Conservation (phyloP, 2,329 filamentous ascomycete genomes). For the Sclerotinia subarctica region DNA sequence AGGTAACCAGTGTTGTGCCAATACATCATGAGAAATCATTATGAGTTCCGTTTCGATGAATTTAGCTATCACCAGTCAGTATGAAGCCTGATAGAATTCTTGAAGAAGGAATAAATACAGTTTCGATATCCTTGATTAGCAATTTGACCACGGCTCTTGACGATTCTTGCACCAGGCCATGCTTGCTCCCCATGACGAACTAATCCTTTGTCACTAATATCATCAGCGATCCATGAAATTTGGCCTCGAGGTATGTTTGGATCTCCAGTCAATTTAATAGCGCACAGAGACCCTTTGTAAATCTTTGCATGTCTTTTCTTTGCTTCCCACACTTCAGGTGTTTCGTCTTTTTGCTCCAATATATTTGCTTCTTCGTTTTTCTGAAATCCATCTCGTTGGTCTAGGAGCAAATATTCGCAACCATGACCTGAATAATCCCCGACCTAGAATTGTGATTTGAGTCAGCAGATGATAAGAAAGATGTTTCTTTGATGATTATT, state of each 20-base stretch:
- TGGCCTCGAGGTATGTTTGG: constrained; percentile 85
- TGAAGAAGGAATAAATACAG: constrained; percentile 53
- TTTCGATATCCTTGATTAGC: constrained; percentile 67
- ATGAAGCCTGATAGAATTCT: neutral
- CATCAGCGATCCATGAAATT: constrained; percentile 74
- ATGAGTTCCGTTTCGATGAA: constrained; percentile 76
- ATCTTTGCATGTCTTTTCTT: constrained; percentile 48
- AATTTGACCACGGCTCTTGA: constrained; percentile 73
- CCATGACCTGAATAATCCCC: constrained; percentile 84
- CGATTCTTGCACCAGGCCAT: constrained; percentile 72
- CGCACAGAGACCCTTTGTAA: constrained; percentile 69
- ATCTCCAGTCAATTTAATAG: constrained; percentile 89
- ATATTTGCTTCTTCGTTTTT: constrained; percentile 43
- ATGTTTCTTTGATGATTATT: neutral
- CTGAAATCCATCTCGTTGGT: constrained; percentile 63
- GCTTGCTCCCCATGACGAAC: constrained; percentile 63
- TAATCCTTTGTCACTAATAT: constrained; percentile 66
- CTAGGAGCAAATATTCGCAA: constrained; percentile 79
- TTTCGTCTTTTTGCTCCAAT: constrained; percentile 43
- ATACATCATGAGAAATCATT: constrained; percentile 68
- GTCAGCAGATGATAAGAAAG: neutral
- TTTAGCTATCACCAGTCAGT: constrained; percentile 52
- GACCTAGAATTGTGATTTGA: constrained; percentile 39
- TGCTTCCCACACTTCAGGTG: constrained; percentile 45
- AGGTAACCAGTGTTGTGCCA: constrained; percentile 79